These are phyloP conservation scores for Ophiostoma tasmaniense DNA, from an alignment of 2,329 filamentous ascomycete genomes.

Conservation along the genomic window DNA sequence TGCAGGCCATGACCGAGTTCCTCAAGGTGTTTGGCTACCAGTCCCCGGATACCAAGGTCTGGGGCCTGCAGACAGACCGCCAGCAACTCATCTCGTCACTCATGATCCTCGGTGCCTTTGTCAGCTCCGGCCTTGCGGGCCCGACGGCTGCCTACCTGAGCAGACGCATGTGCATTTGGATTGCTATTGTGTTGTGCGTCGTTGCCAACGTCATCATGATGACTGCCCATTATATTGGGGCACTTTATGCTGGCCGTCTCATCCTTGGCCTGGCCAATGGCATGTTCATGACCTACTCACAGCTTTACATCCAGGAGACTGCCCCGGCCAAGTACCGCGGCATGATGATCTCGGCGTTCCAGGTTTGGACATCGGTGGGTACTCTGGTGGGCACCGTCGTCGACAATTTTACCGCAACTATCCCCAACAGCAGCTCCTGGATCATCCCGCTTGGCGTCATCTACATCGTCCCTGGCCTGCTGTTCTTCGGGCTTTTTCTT, in stretches of 20 bases:
- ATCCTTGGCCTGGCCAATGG: constrained; percentile 49
- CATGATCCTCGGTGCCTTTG: constrained; percentile 40
- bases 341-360: constrained; percentile 32
- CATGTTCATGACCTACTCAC: constrained; percentile 46
- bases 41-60: constrained; percentile 32
- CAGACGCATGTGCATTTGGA: constrained; percentile 34
- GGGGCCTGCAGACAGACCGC: constrained; percentile 36
- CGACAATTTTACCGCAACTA: constrained; percentile 39
- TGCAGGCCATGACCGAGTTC: constrained; percentile 36
- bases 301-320: constrained; percentile 30
- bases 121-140: constrained; percentile 36
- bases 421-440: constrained; percentile 31
- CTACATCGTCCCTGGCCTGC: constrained; percentile 31
- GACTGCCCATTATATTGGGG: constrained; percentile 43
- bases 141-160: constrained; percentile 29
- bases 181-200: constrained; percentile 41
- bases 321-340: constrained; percentile 26
- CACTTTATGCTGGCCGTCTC: constrained; percentile 46
- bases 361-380: constrained; percentile 27
- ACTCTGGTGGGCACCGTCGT: constrained; percentile 40
- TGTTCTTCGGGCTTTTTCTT: constrained; percentile 31
- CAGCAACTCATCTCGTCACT: constrained; percentile 42
- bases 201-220: constrained; percentile 51
- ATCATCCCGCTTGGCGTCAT: constrained; percentile 35
- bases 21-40: constrained; percentile 34